A percentile compares a stretch with the other conserved stretches of the same genome.
Evolutionary conservation across 169 alveolate species (phyloP).

Genomic region (Neospora caninum): DNA sequence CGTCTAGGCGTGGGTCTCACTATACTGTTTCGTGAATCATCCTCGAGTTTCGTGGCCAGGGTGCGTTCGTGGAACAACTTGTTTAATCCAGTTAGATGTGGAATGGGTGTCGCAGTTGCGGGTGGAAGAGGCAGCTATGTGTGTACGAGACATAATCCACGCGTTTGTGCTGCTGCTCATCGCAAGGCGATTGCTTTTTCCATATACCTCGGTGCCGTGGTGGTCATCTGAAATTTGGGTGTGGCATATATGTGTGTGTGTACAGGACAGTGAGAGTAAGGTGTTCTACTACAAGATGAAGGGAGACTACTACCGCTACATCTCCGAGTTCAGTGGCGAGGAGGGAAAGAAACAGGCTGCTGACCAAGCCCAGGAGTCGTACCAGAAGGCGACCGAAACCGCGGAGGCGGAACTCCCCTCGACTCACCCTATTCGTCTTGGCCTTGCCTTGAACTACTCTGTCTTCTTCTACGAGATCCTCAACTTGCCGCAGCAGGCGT

Average conservation of each 20-base stretch:
- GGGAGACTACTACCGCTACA: conserved; percentile 98
- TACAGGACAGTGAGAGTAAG: conserved; percentile 85
- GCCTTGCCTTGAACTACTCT: conserved; percentile 97
- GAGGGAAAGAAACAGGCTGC: conserved; percentile 94
- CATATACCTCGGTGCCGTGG: too few relatives aligned
- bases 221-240: too few relatives aligned
- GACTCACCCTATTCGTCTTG: conserved; percentile 97
- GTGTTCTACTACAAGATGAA: conserved; percentile 99
- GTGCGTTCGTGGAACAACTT: too few relatives aligned
- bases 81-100: too few relatives aligned
- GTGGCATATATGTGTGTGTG: background rate
- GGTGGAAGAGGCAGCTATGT: too few relatives aligned
- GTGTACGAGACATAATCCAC: too few relatives aligned
- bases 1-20: too few relatives aligned
- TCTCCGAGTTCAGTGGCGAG: conserved; percentile 96
- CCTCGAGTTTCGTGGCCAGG: too few relatives aligned
- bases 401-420: conserved; percentile 94
- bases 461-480: conserved; percentile 98
- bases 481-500: conserved; percentile 98
- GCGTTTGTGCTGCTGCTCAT: too few relatives aligned
- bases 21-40: too few relatives aligned
- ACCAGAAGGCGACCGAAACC: conserved; percentile 95
- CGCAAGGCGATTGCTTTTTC: too few relatives aligned
- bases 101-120: too few relatives aligned
- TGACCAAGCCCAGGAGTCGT: conserved; percentile 96